Evolutionary conservation across 2,329 filamentous ascomycete species (phyloP).

Genomic region (Pseudogymnoascus sp.): DNA sequence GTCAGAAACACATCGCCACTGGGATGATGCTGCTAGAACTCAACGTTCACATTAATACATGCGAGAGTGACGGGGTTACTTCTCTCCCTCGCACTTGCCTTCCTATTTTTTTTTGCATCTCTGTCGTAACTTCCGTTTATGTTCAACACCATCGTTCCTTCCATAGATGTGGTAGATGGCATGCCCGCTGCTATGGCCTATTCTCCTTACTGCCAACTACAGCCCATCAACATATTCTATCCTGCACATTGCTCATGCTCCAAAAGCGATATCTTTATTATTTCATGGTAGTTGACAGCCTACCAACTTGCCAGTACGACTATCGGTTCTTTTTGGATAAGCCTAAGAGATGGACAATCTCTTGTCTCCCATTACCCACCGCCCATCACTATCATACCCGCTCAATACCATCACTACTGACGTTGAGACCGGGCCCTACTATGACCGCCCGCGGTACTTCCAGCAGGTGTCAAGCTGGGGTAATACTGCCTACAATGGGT

Average conservation of each 20-base stretch:
- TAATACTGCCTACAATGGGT: background rate
- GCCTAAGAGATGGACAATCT: background rate
- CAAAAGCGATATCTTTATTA: background rate
- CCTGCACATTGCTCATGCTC: background rate
- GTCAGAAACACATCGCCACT: background rate
- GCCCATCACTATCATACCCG: background rate
- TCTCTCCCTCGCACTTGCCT: background rate
- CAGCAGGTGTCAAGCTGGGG: background rate
- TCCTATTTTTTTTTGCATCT: background rate
- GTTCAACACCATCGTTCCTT: background rate
- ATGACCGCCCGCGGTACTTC: background rate
- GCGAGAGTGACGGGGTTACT: background rate
- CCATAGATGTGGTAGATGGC: background rate
- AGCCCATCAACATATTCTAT: background rate
- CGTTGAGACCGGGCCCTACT: background rate
- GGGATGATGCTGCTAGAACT: background rate
- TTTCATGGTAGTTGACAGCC: background rate
- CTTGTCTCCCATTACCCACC: background rate
- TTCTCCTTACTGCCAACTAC: background rate
- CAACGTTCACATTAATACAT: background rate
- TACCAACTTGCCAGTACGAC: background rate
- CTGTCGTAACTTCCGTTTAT: background rate
- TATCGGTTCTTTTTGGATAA: background rate
- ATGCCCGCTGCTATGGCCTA: background rate
- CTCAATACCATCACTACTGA: background rate